Conservation (phyloP, 352 stramenopile species). For the Poterioochromonas sp. region DNA sequence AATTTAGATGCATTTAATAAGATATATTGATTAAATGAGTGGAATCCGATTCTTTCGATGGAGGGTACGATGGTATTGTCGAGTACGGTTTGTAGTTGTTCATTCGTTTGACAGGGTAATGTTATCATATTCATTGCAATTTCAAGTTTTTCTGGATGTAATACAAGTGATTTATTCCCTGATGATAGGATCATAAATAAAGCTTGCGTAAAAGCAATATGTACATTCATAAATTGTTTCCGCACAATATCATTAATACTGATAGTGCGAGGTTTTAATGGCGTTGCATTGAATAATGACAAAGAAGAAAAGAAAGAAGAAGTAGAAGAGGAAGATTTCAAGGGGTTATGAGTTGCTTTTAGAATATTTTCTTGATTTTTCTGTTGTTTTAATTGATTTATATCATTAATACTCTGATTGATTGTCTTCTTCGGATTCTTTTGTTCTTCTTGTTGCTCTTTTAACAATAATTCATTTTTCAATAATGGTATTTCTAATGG, state of each 20-base stretch:
- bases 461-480: too few species aligned
- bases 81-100: neutral
- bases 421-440: too few species aligned
- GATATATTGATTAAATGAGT: too few species aligned
- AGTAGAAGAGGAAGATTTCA: neutral
- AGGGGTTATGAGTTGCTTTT: neutral
- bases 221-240: neutral
- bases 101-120: too few species aligned
- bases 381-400: too few species aligned
- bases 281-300: neutral
- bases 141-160: conserved; percentile 1
- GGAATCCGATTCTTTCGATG: neutral
- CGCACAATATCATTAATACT: neutral
- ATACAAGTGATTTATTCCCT: neutral
- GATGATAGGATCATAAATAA: neutral
- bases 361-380: neutral
- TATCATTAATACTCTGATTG: too few species aligned
- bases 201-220: neutral
- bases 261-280: neutral
- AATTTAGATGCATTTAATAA: too few species aligned
- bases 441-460: too few species aligned
- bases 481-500: too few species aligned
- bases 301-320: neutral
- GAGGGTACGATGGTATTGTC: neutral
- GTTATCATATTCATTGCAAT: neutral